phyloP scores from a whole-genome alignment of 768 basidiomycete species.

The Panaeolus cyanescens region DNA sequence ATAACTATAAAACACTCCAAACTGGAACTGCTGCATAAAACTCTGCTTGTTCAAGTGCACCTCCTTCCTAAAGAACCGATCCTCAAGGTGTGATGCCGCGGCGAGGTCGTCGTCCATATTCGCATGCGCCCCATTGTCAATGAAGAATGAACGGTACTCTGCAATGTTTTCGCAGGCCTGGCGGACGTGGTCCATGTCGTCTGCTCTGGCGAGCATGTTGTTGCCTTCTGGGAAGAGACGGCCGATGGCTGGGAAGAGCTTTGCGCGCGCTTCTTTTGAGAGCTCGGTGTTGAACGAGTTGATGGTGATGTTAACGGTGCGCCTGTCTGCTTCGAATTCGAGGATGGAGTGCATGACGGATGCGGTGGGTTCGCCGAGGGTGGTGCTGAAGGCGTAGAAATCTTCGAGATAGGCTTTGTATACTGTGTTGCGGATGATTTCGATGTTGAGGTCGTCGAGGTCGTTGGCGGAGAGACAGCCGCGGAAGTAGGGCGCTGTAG shows the following conservation, averaged over 20 bases:
- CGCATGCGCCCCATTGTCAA: slow-evolving; percentile 44
- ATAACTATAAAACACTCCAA: slow-evolving; percentile 90
- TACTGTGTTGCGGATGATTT: slow-evolving; percentile 98
- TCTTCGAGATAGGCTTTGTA: slow-evolving; percentile 99
- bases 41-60: slow-evolving; percentile 93
- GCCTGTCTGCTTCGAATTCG: slow-evolving; percentile 94
- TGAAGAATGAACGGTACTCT: slow-evolving; percentile 92
- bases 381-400: slow-evolving; percentile 82
- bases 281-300: slow-evolving; percentile 98
- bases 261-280: slow-evolving; percentile 91
- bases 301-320: slow-evolving; percentile 98
- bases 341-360: slow-evolving; percentile 94
- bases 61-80: slow-evolving; percentile 92
- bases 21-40: slow-evolving; percentile 97
- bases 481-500: slow-evolving; percentile 89
- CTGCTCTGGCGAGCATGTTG: slow-evolving; percentile 89
- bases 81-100: slow-evolving; percentile 76
- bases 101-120: slow-evolving; percentile 43
- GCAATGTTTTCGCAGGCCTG: slow-evolving; percentile 82
- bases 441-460: slow-evolving; percentile 98
- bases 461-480: slow-evolving; percentile 94
- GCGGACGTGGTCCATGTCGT: slow-evolving; percentile 93
- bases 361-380: slow-evolving; percentile 81
- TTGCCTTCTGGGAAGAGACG: slow-evolving; percentile 95
- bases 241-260: slow-evolving; percentile 92